Evolutionary conservation across 257 asterid species (phyloP).

Genomic region (Nicotiana obtusifolia): DNA sequence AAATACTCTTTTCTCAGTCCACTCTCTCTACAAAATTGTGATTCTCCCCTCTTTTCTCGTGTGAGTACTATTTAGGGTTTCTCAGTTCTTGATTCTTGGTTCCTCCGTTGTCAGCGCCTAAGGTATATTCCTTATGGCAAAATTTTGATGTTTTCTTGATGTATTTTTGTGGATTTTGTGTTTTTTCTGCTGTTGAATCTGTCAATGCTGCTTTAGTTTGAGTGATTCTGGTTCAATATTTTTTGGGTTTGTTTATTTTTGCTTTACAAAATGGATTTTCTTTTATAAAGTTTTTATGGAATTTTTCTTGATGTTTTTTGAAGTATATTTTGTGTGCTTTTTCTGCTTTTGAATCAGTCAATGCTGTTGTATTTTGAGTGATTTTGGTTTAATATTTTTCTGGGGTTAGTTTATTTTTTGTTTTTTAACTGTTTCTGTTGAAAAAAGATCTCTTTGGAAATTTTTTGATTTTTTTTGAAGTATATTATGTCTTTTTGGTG

Average conservation of each 20-base stretch:
- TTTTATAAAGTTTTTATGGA: too few species aligned
- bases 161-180: not conserved
- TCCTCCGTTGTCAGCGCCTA: not conserved
- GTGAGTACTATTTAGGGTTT: not conserved
- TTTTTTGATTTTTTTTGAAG: not conserved
- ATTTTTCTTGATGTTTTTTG: too few species aligned
- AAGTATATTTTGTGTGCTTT: too few species aligned
- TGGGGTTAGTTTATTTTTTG: not conserved
- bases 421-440: not conserved
- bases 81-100: not conserved
- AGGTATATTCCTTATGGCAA: not conserved
- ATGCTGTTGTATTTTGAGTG: not conserved
- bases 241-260: not conserved
- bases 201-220: not conserved
- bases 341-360: too few species aligned
- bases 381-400: too few species aligned
- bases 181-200: not conserved
- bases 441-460: too few species aligned
- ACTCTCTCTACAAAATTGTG: not conserved
- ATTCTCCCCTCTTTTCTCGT: not conserved
- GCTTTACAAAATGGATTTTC: too few species aligned
- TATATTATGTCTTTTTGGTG: not conserved
- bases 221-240: not conserved
- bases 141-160: not conserved
- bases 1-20: not conserved